Conservation (phyloP, 2,329 filamentous ascomycete genomes). For the Paraphoma chrysanthemicola region DNA sequence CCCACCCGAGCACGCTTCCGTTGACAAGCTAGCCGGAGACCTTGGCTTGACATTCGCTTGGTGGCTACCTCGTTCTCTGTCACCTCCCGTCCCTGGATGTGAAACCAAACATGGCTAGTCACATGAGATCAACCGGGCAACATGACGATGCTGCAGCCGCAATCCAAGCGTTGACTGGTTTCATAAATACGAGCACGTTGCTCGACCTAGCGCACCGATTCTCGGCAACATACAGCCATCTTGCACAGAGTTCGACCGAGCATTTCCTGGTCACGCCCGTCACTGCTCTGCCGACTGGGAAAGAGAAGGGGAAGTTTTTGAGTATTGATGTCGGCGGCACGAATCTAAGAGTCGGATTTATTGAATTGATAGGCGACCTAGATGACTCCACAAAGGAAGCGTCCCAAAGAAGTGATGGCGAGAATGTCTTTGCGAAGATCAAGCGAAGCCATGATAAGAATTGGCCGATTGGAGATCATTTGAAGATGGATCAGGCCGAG, state of each 20-base stretch:
- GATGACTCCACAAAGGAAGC: slow-evolving; percentile 26
- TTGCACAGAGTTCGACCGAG: slow-evolving; percentile 45
- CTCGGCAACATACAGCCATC: slow-evolving; percentile 42
- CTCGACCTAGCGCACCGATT: slow-evolving; percentile 44
- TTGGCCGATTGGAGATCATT: slow-evolving; percentile 76
- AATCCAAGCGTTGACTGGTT: slow-evolving; percentile 41
- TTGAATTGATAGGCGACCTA: slow-evolving; percentile 63
- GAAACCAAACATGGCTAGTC: slow-evolving; percentile 22
- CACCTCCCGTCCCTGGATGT: slow-evolving; percentile 5
- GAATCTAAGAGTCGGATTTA: slow-evolving; percentile 72
- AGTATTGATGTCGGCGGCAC: slow-evolving; percentile 66
- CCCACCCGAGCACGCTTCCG: background rate
- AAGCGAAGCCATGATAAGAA: slow-evolving; percentile 70
- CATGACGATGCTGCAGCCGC: slow-evolving; percentile 14
- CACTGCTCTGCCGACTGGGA: slow-evolving; percentile 55
- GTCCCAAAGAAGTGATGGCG: slow-evolving; percentile 22
- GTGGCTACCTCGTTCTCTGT: slow-evolving; percentile 7
- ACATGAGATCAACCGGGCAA: slow-evolving; percentile 5
- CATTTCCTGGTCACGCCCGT: slow-evolving; percentile 51
- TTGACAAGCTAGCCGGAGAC: background rate
- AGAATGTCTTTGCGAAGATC: slow-evolving; percentile 49
- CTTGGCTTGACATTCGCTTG: slow-evolving; percentile 6
- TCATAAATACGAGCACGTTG: slow-evolving; percentile 38
- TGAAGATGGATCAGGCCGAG: slow-evolving; percentile 77
- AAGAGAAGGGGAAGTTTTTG: slow-evolving; percentile 68